Conservation (phyloP, 2,329 filamentous ascomycete species). For the Sordariomycetes sp. region DNA sequence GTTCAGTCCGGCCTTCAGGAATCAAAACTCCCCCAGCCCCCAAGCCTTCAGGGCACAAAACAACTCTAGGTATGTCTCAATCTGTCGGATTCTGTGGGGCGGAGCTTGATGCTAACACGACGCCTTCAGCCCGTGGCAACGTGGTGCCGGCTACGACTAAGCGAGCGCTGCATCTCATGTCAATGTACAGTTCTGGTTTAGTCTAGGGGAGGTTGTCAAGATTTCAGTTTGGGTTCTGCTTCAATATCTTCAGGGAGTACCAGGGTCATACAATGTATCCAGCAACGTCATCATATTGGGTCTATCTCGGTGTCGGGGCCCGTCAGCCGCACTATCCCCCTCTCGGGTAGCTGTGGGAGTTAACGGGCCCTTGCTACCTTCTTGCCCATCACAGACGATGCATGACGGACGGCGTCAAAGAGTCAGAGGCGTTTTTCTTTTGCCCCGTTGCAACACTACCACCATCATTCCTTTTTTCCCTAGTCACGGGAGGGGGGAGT, state of each 20-base stretch:
- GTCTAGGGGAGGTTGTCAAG: neutral
- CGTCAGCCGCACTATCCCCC: neutral
- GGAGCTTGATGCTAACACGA: slow-evolving; percentile 6
- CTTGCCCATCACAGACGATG: neutral
- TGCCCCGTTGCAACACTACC: neutral
- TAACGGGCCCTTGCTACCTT: neutral
- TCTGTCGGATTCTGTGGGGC: neutral
- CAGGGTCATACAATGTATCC: neutral
- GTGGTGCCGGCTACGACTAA: slow-evolving; percentile 30
- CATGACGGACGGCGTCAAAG: slow-evolving; percentile 6
- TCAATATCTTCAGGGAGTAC: neutral
- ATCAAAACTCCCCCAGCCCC: slow-evolving; percentile 18
- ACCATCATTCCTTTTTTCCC: neutral
- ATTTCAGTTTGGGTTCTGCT: neutral
- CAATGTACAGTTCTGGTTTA: neutral
- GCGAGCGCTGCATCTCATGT: neutral
- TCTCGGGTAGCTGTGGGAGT: neutral
- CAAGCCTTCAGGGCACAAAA: slow-evolving; percentile 24
- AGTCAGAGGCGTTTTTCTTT: slow-evolving; percentile 3
- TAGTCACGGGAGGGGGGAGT: neutral
- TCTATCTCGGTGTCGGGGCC: neutral
- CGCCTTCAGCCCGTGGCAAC: slow-evolving; percentile 28
- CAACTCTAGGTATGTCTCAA: slow-evolving; percentile 22
- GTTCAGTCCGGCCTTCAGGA: slow-evolving; percentile 13
- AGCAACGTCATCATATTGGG: neutral